Conservation (phyloP, 441 rosid species). For the Sinapis alba region DNA sequence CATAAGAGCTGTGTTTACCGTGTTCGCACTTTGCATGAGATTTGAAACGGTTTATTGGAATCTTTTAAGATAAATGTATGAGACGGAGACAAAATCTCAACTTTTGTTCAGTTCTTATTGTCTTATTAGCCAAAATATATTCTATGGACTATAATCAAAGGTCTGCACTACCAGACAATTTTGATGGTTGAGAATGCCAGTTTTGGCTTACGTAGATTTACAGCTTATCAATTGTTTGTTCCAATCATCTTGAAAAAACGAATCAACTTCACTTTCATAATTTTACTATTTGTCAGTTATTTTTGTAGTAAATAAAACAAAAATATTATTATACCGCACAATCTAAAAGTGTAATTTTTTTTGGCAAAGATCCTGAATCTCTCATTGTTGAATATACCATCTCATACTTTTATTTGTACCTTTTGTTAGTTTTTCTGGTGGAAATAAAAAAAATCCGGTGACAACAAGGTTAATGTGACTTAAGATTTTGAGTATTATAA, state of each 20-base stretch:
- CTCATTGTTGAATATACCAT: neutral
- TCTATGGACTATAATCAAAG: no score
- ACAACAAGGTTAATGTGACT: neutral
- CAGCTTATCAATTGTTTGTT: no score
- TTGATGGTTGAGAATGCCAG: no score
- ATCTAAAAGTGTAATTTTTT: neutral
- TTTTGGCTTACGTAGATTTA: no score
- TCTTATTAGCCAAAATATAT: no score
- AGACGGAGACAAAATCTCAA: neutral
- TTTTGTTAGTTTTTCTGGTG: neutral
- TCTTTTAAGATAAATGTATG: neutral
- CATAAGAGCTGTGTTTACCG: slow-evolving; percentile 6
- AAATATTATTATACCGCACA: no score
- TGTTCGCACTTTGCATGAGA: slow-evolving; percentile 45
- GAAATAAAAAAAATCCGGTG: neutral
- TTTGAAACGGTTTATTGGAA: neutral
- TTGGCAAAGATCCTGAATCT: neutral
- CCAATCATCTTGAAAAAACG: no score
- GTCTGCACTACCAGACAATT: no score
- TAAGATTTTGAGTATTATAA: neutral
- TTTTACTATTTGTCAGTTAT: no score
- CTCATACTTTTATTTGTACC: neutral
- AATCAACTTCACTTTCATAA: no score
- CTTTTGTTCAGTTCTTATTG: no score
- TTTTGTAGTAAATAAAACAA: neutral